Evolutionary conservation across 441 rosid species (phyloP).

Genomic region (Theobroma grandiflorum): DNA sequence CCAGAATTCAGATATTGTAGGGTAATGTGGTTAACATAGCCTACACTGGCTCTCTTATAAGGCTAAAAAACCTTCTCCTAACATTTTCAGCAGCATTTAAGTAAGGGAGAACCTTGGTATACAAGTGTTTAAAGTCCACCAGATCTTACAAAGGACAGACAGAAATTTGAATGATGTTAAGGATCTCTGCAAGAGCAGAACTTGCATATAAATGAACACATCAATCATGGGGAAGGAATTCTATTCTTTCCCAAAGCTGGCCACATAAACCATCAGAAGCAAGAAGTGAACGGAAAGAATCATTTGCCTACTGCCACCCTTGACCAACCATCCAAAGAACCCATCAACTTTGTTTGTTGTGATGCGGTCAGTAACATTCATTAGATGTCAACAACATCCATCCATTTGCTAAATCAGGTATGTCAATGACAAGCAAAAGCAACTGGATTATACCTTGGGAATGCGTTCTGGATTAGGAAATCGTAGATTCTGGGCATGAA

Average conservation of each 20-base stretch:
- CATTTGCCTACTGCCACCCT: background rate
- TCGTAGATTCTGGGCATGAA: conserved; percentile 71
- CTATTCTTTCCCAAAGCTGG: background rate
- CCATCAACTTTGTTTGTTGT: background rate
- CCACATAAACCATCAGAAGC: background rate
- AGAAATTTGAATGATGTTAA: background rate
- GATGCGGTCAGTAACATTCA: background rate
- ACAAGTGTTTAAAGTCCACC: too few relatives aligned
- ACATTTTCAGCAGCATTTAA: background rate
- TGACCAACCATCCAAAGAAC: background rate
- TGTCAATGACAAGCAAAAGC: conserved; percentile 3
- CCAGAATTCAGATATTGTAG: background rate
- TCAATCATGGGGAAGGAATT: background rate
- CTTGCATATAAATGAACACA: background rate
- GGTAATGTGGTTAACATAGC: background rate
- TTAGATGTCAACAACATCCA: background rate
- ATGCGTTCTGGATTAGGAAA: conserved; percentile 92
- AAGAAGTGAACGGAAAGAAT: background rate
- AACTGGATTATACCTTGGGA: conserved; percentile 61
- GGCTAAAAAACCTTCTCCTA: background rate
- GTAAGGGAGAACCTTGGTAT: background rate
- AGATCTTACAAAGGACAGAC: background rate
- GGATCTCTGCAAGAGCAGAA: background rate
- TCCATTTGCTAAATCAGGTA: background rate
- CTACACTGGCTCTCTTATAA: background rate